Evolutionary conservation across 116 monocot species (phyloP), one percentile per base, ranked within the genome.

Genomic region (Cymodocea nodosa): DNA sequence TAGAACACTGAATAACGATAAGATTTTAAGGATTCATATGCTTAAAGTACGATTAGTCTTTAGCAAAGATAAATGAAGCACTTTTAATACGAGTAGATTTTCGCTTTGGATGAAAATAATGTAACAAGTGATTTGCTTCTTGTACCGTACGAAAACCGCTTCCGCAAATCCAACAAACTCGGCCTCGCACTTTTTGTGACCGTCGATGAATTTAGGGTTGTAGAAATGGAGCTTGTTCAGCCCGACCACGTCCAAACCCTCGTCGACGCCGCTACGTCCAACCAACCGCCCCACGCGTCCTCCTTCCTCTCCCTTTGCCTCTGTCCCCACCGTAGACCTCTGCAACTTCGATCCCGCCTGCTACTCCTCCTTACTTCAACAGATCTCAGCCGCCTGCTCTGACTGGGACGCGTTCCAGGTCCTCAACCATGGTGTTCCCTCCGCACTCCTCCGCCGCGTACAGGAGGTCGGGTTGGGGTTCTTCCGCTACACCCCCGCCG

Each of bases 401-500:
- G 73, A 91, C 19, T 97, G 91, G 95, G 95, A 90, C 36, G 85
- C 78, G n/a, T 90, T 97, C 76, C 91, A 90, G 61, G 76, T 87
- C 60, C 51, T 83, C 57, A 81, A 80, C 73, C 93, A 93, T 50
- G 86, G 89, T 60, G 73, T 89, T 4, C 78, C 81, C 4, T 9
- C 10, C 22, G 35, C 51, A 2, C 68, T 87, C 2, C 74, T 94
- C 22, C 74, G 76, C 10, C 70, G 30, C 22, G 72, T 94, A 60
- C 70, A 69, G 68, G 65, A 34, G 36, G 72, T 63, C 2, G 94
- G 87, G 50, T 49, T 74, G 40, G 36, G 20, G 10, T 94, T 94
- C 74, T 94, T 94, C 69, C 35, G 71, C 9, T 35, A 39, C 7
- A 65, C 77, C 3, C 75, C 81, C 9, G 62, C 30, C 67, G 85